Conservation (phyloP, 2,329 filamentous ascomycete genomes). For the Boeremia lycopersici region DNA sequence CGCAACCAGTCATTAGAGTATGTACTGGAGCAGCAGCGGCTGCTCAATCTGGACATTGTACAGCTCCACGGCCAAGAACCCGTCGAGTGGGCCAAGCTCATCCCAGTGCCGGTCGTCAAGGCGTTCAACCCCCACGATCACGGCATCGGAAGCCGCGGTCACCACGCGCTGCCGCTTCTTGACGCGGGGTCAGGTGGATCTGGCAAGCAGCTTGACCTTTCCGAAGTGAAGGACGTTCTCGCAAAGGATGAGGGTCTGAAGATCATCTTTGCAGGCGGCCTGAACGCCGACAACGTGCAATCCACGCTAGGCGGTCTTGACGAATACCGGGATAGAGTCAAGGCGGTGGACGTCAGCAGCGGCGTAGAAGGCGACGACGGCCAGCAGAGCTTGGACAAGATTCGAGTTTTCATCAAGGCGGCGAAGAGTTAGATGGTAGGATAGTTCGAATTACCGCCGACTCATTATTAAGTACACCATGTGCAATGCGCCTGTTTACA, state of each 20-base stretch:
- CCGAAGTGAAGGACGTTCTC: slow-evolving; percentile 70
- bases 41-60: slow-evolving; percentile 82
- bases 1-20: slow-evolving; percentile 86
- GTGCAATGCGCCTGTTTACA: not conserved
- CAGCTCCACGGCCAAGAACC: slow-evolving; percentile 94
- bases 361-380: slow-evolving; percentile 79
- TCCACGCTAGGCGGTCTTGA: slow-evolving; percentile 69
- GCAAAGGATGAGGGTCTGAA: slow-evolving; percentile 71
- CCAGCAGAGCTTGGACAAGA: slow-evolving; percentile 79
- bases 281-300: slow-evolving; percentile 79
- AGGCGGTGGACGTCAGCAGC: slow-evolving; percentile 91
- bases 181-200: slow-evolving; percentile 86
- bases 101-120: slow-evolving; percentile 89
- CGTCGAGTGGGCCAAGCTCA: slow-evolving; percentile 85
- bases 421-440: slow-evolving; percentile 55
- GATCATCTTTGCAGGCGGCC: slow-evolving; percentile 82
- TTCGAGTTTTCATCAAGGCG: slow-evolving; percentile 76
- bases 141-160: slow-evolving; percentile 76
- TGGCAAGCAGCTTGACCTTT: slow-evolving; percentile 76
- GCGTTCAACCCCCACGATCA: slow-evolving; percentile 79
- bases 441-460: slow-evolving; percentile 1
- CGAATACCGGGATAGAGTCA: slow-evolving; percentile 64
- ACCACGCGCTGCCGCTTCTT: slow-evolving; percentile 81
- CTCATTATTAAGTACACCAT: not conserved
- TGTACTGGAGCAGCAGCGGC: slow-evolving; percentile 76